A percentile compares a stretch with the other conserved stretches of the same genome.
Conservation (phyloP, 2,329 filamentous ascomycete genomes). For the Shiraia sp. region DNA sequence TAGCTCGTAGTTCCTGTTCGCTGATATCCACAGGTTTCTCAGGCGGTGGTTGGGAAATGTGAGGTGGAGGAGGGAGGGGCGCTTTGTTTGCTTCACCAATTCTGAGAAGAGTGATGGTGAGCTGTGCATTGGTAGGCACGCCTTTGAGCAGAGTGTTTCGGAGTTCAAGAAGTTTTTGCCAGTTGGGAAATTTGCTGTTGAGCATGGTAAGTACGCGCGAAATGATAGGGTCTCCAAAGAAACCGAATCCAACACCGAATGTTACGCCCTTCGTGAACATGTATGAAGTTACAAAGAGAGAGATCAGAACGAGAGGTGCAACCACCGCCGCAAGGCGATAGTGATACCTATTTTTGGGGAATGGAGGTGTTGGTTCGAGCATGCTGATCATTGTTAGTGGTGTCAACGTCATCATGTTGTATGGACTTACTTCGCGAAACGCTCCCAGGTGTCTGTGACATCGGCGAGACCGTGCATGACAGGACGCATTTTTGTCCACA, state of each 20-base stretch:
- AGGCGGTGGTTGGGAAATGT: slow-evolving; percentile 49
- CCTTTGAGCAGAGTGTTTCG: slow-evolving; percentile 78
- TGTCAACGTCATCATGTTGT: not conserved
- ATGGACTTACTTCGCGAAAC: slow-evolving; percentile 60
- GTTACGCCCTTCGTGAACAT: slow-evolving; percentile 65
- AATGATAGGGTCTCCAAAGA: slow-evolving; percentile 81
- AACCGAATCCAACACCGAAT: slow-evolving; percentile 71
- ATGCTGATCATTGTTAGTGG: slow-evolving; percentile 33
- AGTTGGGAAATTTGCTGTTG: slow-evolving; percentile 67
- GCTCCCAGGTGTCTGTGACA: slow-evolving; percentile 65
- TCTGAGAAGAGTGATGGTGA: slow-evolving; percentile 78
- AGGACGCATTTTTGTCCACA: slow-evolving; percentile 76
- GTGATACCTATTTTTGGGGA: slow-evolving; percentile 49
- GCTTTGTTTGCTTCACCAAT: slow-evolving; percentile 81
- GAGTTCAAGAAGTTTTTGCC: slow-evolving; percentile 74
- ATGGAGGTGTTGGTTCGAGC: slow-evolving; percentile 54
- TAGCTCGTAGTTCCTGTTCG: slow-evolving; percentile 55
- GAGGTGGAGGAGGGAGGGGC: slow-evolving; percentile 68
- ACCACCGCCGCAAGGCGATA: slow-evolving; percentile 52
- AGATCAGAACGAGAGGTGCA: slow-evolving; percentile 48
- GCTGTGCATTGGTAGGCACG: slow-evolving; percentile 83
- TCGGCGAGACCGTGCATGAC: slow-evolving; percentile 69
- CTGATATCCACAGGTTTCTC: slow-evolving; percentile 56
- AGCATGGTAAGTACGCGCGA: slow-evolving; percentile 61
- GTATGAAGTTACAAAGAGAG: slow-evolving; percentile 53